Evolutionary conservation across 1,284 basidiomycete genomes (phyloP).

Genomic region (Xanthoconium separans): DNA sequence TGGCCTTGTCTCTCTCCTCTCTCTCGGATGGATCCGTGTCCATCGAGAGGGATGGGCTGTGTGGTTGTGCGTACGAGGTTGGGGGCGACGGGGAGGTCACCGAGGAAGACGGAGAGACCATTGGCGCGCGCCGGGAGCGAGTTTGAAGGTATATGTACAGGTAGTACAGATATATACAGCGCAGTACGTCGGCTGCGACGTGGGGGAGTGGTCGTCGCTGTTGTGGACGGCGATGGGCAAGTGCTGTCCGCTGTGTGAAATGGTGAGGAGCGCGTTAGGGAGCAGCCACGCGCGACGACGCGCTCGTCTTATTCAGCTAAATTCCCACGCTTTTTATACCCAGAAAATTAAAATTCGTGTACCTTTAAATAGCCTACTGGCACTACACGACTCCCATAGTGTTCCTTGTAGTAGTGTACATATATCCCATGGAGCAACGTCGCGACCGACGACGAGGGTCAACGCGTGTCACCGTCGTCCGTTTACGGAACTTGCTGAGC

Average conservation of each 20-base stretch:
- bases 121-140: conserved; percentile 42
- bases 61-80: conserved; percentile 53
- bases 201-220: conserved; percentile 10
- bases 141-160: conserved; percentile 11
- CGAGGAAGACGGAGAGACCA: conserved; percentile 76
- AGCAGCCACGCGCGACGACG: conserved; percentile 46
- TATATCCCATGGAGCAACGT: no score
- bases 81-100: conserved; percentile 76
- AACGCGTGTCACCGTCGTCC: not conserved
- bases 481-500: conserved; percentile 2
- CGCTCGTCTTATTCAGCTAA: conserved; percentile 42
- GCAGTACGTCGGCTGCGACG: conserved; percentile 7
- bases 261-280: conserved; percentile 42
- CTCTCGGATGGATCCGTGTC: conserved; percentile 42
- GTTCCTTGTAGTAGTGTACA: no score
- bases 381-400: not conserved
- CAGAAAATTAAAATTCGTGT: conserved; percentile 21
- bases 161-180: conserved; percentile 9
- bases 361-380: conserved; percentile 17
- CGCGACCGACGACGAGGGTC: not conserved
- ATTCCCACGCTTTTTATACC: conserved; percentile 33
- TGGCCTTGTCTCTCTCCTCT: conserved; percentile 59
- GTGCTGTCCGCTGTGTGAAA: conserved; percentile 31
- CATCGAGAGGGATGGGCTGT: conserved; percentile 40
- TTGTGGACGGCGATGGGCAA: conserved; percentile 37